Conservation (phyloP, 129 eudicot species). For the Solidago caesia region DNA sequence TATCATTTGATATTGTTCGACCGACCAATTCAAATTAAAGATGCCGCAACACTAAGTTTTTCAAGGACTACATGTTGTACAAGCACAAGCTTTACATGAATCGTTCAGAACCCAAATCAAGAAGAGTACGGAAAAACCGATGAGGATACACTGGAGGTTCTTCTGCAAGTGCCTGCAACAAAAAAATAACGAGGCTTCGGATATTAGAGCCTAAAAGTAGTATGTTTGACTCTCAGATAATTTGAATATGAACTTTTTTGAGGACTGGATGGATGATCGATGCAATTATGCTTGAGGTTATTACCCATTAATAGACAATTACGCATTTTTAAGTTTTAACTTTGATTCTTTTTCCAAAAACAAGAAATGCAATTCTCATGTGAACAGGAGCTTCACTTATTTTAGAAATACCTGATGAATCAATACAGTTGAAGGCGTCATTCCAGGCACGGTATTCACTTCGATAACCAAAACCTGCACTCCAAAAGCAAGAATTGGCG, state of each 20-base stretch:
- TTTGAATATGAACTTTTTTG: no score
- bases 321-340: no score
- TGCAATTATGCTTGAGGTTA: no score
- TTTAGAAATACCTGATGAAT: slow-evolving; percentile 75
- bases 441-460: slow-evolving; percentile 95
- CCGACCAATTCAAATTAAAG: slow-evolving; percentile 7
- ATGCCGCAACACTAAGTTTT: slow-evolving; percentile 6
- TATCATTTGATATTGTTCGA: background rate
- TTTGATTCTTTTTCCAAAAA: background rate
- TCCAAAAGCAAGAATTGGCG: background rate
- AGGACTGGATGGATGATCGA: no score
- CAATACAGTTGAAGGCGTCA: slow-evolving; percentile 93
- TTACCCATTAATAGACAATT: no score
- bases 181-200: background rate
- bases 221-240: no score
- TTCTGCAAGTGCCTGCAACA: slow-evolving; percentile 78
- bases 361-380: background rate
- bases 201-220: background rate
- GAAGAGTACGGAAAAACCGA: slow-evolving; percentile 68
- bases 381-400: background rate
- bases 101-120: slow-evolving; percentile 77
- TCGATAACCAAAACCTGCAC: slow-evolving; percentile 78
- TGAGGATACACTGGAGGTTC: slow-evolving; percentile 90
- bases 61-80: slow-evolving; percentile 11
- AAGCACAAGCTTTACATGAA: slow-evolving; percentile 30